Base-by-base conservation (phyloP, 2,329 filamentous ascomycete genomes). In the Calonectria leucothoes region DNA sequence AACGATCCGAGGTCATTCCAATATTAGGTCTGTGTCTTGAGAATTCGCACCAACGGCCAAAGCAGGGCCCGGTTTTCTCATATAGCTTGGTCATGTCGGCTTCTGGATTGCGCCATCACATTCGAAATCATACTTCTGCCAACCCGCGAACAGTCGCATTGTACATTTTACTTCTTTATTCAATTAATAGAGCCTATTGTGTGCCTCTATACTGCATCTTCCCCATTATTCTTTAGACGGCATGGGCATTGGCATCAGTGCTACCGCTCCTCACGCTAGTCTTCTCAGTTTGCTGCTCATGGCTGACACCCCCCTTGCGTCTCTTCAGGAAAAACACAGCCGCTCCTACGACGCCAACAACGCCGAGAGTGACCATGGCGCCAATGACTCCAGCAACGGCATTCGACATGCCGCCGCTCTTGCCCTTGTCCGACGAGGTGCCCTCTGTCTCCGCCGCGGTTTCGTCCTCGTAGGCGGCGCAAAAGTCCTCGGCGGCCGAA, bases 371-470 rank as follows among this genome's bases (percentile, higher is more conserved):
- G 2, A 83, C 81, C 74, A 82, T 74, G 4, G 83, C 82, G 20
- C 82, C 82, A 27, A 83, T 81, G 2, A 82, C 82, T 48, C 82
- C 82, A 2, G 82, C 82, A 8, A 84, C 81, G 5, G 77, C 75
- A n/a, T 82, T 83, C 6, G 83, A 84, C 75, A 84, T 81, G 35
- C 79, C 78, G 1, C 76, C 68, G 12, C 64, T 31, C 1, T 63
- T 71, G 14, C 73, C 67, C 8, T 29, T 45, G 1, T 66, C 37
- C 3, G 76, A 67, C 4, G 35, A 68, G 25, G 74, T 69, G 4
- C 59, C 57, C 12, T 25, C 66, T 4, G 74, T 71, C 27, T 70
- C 71, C 14, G 71, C 68, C 39, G 37, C 42, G 1, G 71, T 66
- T 2, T 77, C 78, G 1, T 79, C 72, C 17, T 76, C 69, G 72